Percentiles rank a stretch among this genome's conserved stretches.
Evolutionary conservation across 176 grass and related monocot species (phyloP).

Genomic region (Chloris gayana): DNA sequence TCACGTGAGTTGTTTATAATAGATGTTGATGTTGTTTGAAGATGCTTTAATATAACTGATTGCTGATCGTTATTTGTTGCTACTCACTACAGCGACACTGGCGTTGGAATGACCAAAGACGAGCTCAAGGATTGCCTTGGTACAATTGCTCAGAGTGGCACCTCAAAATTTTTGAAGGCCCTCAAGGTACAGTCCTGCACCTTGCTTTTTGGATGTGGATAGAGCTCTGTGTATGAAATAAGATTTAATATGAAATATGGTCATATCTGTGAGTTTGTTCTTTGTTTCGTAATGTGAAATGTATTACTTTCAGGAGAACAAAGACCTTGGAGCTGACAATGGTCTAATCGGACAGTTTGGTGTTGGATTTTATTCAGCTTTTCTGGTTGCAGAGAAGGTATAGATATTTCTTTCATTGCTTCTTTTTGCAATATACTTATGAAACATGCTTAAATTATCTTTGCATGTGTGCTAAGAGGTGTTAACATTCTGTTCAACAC

Average conservation of each 20-base stretch:
- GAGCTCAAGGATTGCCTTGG: conserved; percentile 98
- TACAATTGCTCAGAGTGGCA: conserved; percentile 95
- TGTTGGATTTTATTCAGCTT: conserved; percentile 92
- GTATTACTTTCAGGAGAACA: conserved; percentile 60
- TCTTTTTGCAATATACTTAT: conserved; percentile 8
- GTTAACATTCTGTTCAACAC: neutral
- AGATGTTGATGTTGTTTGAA: neutral
- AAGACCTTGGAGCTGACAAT: conserved; percentile 80
- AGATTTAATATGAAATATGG: neutral
- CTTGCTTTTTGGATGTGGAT: neutral
- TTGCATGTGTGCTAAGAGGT: neutral
- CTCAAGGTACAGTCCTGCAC: conserved; percentile 52
- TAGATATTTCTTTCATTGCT: neutral
- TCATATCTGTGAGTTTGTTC: conserved; percentile 1
- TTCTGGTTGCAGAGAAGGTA: conserved; percentile 81
- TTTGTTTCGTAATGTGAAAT: conserved; percentile 29
- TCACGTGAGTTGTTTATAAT: conserved; percentile 49
- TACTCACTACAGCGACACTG: conserved; percentile 61
- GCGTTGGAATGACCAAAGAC: conserved; percentile 98
- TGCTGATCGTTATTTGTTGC: neutral
- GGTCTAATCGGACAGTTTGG: conserved; percentile 89
- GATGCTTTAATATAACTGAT: neutral
- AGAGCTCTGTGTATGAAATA: neutral
- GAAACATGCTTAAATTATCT: neutral
- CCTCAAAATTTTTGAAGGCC: conserved; percentile 88